Conservation (phyloP, 2,329 filamentous ascomycete genomes). For the Blumeria graminis region DNA sequence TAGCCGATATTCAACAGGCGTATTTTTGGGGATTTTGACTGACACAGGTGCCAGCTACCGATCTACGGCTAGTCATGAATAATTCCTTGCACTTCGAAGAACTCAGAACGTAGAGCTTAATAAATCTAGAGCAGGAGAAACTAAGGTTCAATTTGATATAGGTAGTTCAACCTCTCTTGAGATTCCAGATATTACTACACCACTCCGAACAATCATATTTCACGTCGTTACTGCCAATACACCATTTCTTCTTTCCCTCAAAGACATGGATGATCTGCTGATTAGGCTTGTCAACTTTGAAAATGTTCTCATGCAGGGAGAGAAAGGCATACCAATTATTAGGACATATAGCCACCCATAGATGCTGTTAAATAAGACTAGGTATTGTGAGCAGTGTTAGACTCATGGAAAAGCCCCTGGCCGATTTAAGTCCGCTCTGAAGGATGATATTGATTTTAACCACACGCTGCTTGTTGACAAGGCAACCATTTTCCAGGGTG, state of each 20-base stretch:
- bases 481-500: conserved; percentile 1
- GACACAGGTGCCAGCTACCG: not conserved
- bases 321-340: not conserved
- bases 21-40: not conserved
- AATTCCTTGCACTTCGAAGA: not conserved
- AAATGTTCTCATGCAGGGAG: not conserved
- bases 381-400: not conserved
- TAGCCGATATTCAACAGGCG: not conserved
- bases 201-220: not conserved
- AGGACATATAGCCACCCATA: not conserved
- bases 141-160: not conserved
- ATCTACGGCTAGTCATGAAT: not conserved
- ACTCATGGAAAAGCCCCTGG: not conserved
- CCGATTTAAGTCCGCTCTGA: not conserved
- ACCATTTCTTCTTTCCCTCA: not conserved
- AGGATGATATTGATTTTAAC: not conserved
- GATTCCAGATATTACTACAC: not conserved
- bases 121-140: not conserved
- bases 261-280: not conserved
- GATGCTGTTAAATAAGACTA: not conserved
- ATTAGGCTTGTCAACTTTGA: not conserved
- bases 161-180: not conserved
- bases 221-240: not conserved
- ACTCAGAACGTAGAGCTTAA: not conserved
- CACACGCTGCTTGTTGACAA: not conserved